These are phyloP conservation scores for Nosema muscidifuracis DNA, from an alignment of 371 early-diverging fungal genomes.

Conservation along the genomic window DNA sequence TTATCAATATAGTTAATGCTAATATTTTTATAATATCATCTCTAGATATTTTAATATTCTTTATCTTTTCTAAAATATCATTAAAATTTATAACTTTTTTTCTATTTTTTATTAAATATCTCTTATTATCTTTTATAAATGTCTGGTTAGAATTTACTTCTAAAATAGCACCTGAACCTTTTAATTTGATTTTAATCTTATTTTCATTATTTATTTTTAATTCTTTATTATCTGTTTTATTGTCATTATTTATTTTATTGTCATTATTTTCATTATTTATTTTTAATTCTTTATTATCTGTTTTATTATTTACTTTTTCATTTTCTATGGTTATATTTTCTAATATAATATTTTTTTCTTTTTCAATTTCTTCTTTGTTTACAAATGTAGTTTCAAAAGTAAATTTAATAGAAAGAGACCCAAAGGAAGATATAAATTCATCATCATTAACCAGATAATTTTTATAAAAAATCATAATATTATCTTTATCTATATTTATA, in stretches of 20 bases:
- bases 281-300: too few relatives aligned
- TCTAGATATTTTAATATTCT: constrained; percentile 8
- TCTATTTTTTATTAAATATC: constrained; percentile 18
- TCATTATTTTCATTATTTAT: too few relatives aligned
- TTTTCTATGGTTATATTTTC: background rate
- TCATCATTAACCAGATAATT: too few relatives aligned
- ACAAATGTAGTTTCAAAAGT: background rate
- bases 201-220: too few relatives aligned
- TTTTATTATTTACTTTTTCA: background rate
- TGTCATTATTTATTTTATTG: background rate
- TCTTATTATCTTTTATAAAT: constrained; percentile 2
- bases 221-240: too few relatives aligned
- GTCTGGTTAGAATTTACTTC: constrained; percentile 12
- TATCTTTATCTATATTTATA: background rate
- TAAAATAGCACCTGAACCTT: background rate
- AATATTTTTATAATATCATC: constrained; percentile 20
- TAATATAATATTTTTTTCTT: background rate
- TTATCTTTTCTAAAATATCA: background rate
- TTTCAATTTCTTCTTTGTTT: background rate
- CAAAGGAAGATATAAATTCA: background rate
- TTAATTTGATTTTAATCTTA: background rate
- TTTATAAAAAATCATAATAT: background rate
- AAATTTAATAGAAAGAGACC: background rate
- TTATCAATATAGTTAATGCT: constrained; percentile 9
- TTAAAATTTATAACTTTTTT: constrained; percentile 16